Evolutionary conservation across 768 basidiomycete genomes (phyloP), one percentile per base, ranked within the genome.

Genomic region (Tricholoma flavovirens): DNA sequence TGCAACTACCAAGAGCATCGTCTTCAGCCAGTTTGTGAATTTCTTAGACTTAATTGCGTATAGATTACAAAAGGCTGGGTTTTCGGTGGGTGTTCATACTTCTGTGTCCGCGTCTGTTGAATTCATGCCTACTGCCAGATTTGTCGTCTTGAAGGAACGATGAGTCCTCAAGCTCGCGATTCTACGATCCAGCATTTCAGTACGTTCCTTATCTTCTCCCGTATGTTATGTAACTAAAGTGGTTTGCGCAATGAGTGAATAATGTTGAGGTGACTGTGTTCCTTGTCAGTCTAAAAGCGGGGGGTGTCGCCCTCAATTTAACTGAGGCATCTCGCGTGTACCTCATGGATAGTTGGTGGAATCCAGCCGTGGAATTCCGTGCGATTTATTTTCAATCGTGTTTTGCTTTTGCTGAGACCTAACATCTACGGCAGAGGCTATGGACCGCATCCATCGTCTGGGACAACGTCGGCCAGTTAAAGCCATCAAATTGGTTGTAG

Each of bases 271-370:
- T 96, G 35, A 98, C 94, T 2, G 91, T 99, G n/a, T 98, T 99
- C 75, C 81, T 99, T 22, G 93, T 99, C 64, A 90, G 88, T 59
- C 76, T 99, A 66, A 98, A 97, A 70, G 96, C 96, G 1, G 96
- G 96, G 49, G 95, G 95, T 68, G 93, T 93, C 4, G 92, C 91
- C 3, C 77, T 96, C 50, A 94, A 94, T 67, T 69, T 94, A 62
- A 93, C 91, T 0, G 91, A 92, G 68, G 94, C 94, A 0, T 93
- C 90, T 32, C 88, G 91, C 24, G 93, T 97, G 17, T 96, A 93
- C 70, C 81, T 97, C 64, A 96, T 98, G 93, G 96, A 96, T 67
- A 90, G 88, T 61, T 96, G 93, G 93, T 96, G 95, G 95, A 98
- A 98, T 67, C 95, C 95, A 6, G 93, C 93, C n/a, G 90, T 90